Conservation (phyloP, 306 rosid species). For the Lablab purpureus region DNA sequence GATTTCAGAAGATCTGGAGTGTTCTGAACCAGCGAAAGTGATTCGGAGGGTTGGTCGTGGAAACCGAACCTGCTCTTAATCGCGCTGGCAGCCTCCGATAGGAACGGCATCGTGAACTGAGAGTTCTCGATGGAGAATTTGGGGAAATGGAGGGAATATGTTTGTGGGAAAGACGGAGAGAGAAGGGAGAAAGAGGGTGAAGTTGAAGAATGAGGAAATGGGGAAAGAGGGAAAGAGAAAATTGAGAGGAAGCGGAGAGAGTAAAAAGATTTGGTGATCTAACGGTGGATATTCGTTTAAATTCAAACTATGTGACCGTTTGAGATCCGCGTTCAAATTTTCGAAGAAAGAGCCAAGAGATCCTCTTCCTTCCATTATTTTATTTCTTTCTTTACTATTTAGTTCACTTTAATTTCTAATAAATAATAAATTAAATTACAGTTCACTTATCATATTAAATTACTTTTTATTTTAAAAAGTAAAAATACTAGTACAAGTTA, state of each 20-base stretch:
- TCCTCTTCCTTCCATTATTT: neutral
- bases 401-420: too few species aligned
- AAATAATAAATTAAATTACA: too few species aligned
- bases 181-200: neutral
- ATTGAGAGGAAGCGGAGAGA: constrained; percentile 7
- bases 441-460: too few species aligned
- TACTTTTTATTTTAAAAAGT: too few species aligned
- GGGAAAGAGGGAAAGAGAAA: neutral
- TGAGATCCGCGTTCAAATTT: constrained; percentile 54
- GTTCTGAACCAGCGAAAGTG: constrained; percentile 55
- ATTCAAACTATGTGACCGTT: constrained; percentile 61
- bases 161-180: neutral
- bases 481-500: too few species aligned
- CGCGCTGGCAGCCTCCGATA: constrained; percentile 87
- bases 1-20: constrained; percentile 79
- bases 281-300: constrained; percentile 54
- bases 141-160: neutral
- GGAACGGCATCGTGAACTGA: constrained; percentile 64
- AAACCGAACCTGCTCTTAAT: constrained; percentile 86
- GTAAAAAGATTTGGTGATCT: constrained; percentile 44
- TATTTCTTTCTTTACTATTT: neutral
- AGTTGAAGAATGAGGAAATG: neutral
- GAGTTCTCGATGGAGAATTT: neutral
- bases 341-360: constrained; percentile 51
- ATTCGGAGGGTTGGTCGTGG: constrained; percentile 69